Percentiles rank a stretch among this genome's conserved stretches.
phyloP scores from a whole-genome alignment of 2,329 filamentous ascomycete genomes.

The Apiospora saccharicola region DNA sequence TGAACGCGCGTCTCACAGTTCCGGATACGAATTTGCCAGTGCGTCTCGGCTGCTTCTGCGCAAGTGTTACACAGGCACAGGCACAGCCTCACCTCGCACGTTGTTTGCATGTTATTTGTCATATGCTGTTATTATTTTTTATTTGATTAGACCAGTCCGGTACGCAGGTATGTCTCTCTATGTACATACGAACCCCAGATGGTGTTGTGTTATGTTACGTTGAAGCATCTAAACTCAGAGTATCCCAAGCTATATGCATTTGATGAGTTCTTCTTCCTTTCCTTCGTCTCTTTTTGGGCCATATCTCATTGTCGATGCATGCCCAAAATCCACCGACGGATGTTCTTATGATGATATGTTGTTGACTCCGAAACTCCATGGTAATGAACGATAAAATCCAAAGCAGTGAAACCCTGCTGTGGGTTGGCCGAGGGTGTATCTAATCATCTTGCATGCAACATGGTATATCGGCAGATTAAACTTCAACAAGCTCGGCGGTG shows the following conservation, averaged over 20 bases:
- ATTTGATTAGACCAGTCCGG: background rate
- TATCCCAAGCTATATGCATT: background rate
- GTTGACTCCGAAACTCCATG: background rate
- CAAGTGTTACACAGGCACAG: background rate
- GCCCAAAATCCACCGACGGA: too few species aligned
- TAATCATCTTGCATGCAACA: background rate
- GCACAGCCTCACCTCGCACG: too few species aligned
- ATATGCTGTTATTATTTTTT: background rate
- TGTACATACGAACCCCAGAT: background rate
- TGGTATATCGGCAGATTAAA: background rate
- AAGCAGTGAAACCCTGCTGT: background rate
- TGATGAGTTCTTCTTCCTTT: background rate
- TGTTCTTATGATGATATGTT: background rate
- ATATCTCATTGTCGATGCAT: background rate
- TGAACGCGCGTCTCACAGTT: background rate
- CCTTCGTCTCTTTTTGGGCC: too few species aligned
- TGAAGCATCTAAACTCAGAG: background rate
- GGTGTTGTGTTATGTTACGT: background rate
- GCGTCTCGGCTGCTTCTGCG: background rate
- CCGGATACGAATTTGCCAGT: background rate
- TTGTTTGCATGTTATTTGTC: background rate
- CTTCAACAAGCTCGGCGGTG: background rate
- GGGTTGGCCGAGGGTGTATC: background rate
- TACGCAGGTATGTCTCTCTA: background rate
- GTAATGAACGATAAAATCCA: background rate